Evolutionary conservation across 31 red algal species (phyloP).

Genomic region (Porphyra umbilicalis): DNA sequence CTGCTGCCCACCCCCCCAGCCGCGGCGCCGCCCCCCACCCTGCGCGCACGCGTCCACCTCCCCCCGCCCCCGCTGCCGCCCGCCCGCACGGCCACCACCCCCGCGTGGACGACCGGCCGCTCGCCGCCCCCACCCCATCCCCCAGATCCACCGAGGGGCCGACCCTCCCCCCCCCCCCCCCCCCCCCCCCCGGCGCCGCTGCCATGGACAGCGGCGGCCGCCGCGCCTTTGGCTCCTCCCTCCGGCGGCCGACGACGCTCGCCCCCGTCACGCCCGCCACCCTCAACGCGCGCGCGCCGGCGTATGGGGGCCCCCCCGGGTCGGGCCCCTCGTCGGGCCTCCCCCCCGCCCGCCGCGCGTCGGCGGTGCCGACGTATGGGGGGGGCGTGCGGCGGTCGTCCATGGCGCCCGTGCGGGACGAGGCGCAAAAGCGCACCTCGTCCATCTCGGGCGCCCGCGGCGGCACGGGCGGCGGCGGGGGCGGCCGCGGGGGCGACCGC

Average conservation of each 20-base stretch:
- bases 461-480: not conserved
- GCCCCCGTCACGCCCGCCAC: not conserved
- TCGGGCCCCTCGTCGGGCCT: not conserved
- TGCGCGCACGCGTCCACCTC: not conserved
- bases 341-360: not conserved
- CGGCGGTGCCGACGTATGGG: conserved; percentile 2
- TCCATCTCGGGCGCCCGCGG: not conserved
- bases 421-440: not conserved
- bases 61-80: not conserved
- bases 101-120: not conserved
- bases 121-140: not conserved
- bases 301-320: not conserved
- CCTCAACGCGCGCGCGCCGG: not conserved
- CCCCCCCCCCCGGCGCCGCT: not conserved
- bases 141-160: not conserved
- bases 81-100: not conserved
- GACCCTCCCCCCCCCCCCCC: not conserved
- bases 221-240: not conserved
- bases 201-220: not conserved
- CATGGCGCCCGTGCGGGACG: not conserved
- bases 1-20: not conserved
- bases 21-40: not conserved
- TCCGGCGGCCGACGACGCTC: not conserved
- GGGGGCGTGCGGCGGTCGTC: not conserved
- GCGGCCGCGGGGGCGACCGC: not conserved